These are phyloP conservation scores for Tricholoma matsutake DNA, from an alignment of 768 basidiomycete species.

Conservation along the genomic window DNA sequence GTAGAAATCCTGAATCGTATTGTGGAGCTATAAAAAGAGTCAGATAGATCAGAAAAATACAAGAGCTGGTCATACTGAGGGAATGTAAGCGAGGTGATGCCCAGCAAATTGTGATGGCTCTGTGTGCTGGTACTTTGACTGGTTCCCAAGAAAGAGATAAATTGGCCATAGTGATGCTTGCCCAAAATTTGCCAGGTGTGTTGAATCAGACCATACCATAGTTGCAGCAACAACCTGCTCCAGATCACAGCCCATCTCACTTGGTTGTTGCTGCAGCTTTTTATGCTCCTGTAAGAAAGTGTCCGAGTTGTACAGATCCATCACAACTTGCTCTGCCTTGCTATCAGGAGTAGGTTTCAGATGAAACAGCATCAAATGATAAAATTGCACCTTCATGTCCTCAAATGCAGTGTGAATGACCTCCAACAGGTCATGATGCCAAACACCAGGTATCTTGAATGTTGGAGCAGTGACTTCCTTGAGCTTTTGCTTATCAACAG, in stretches of 20 bases:
- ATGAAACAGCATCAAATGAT: conserved; percentile 15
- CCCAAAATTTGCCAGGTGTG: conserved; percentile 27
- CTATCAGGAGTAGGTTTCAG: conserved; percentile 8
- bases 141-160: conserved; percentile 31
- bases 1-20: conserved; percentile 9
- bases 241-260: neutral
- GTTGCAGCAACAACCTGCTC: neutral
- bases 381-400: conserved; percentile 6
- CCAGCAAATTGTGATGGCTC: conserved; percentile 18
- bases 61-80: conserved; percentile 20
- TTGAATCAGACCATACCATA: conserved; percentile 20
- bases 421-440: conserved; percentile 7
- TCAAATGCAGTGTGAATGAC: conserved; percentile 14
- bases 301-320: neutral
- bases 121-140: conserved; percentile 30
- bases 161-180: conserved; percentile 6
- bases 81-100: conserved; percentile 27
- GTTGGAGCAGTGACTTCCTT: neutral
- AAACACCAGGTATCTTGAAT: conserved; percentile 2
- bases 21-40: conserved; percentile 7
- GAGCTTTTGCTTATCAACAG: neutral
- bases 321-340: neutral
- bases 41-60: neutral
- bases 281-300: conserved; percentile 1
- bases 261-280: conserved; percentile 1